Conservation (phyloP, 441 rosid species). For the California macrophylla region DNA sequence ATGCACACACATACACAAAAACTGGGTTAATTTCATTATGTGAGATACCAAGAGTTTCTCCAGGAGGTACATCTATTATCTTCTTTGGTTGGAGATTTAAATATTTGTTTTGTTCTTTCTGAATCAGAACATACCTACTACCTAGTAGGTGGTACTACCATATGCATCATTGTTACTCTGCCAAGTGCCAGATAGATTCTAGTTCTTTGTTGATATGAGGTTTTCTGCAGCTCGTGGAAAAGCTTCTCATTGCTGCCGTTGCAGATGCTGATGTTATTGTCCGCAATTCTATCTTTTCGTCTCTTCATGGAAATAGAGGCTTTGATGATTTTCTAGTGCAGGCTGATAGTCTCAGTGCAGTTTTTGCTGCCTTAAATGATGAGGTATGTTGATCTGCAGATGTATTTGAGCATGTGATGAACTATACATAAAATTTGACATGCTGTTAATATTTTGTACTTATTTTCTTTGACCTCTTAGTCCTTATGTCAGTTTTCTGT, state of each 20-base stretch:
- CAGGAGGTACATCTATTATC: background rate
- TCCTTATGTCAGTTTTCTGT: background rate
- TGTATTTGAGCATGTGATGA: background rate
- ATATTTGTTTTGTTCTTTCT: background rate
- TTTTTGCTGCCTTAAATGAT: slow-evolving; percentile 97
- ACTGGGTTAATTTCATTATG: background rate
- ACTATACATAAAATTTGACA: background rate
- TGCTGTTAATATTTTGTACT: background rate
- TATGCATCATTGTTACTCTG: background rate
- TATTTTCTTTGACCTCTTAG: background rate
- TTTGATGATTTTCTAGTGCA: slow-evolving; percentile 96
- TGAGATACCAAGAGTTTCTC: background rate
- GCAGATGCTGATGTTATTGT: slow-evolving; percentile 97
- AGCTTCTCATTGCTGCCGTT: slow-evolving; percentile 93
- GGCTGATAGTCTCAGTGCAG: slow-evolving; percentile 92
- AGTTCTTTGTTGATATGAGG: slow-evolving; percentile 25
- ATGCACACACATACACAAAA: background rate
- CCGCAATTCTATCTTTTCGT: slow-evolving; percentile 82
- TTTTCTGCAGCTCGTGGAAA: slow-evolving; percentile 83
- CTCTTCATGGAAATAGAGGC: slow-evolving; percentile 69
- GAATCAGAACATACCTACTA: background rate
- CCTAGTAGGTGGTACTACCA: background rate
- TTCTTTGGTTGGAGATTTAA: background rate
- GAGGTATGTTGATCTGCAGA: slow-evolving; percentile 45
- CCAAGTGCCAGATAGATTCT: slow-evolving; percentile 16